Conservation (phyloP, 2,329 filamentous ascomycete genomes). For the Magnaporthales sp. region DNA sequence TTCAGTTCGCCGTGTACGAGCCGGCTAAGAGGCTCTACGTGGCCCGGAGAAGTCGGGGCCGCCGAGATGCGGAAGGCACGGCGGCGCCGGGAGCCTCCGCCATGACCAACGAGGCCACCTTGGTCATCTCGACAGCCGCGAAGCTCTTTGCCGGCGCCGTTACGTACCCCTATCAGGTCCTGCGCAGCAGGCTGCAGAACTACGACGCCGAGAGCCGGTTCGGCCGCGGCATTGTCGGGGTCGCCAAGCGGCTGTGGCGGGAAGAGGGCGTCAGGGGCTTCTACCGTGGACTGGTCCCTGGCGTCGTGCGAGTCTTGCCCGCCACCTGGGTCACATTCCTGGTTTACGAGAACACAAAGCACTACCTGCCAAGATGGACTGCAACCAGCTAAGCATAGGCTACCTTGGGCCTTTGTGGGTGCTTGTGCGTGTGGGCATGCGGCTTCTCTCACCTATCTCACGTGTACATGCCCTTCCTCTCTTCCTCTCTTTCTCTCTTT, state of each 20-base stretch:
- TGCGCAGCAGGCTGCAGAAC: conserved; percentile 80
- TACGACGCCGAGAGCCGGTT: conserved; percentile 74
- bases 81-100: conserved; percentile 16
- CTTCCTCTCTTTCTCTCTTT: not conserved
- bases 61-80: conserved; percentile 3
- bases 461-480: not conserved
- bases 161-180: conserved; percentile 93
- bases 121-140: conserved; percentile 69
- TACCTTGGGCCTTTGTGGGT: not conserved
- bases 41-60: conserved; percentile 24
- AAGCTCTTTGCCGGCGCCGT: conserved; percentile 85
- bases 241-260: conserved; percentile 63
- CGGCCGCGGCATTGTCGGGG: conserved; percentile 60
- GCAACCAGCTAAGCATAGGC: not conserved
- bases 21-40: conserved; percentile 50
- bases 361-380: conserved; percentile 47
- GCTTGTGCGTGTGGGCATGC: not conserved
- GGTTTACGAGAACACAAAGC: conserved; percentile 90
- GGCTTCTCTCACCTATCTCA: not conserved
- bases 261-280: conserved; percentile 78
- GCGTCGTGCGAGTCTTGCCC: conserved; percentile 82
- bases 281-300: conserved; percentile 84
- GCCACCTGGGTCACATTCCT: conserved; percentile 95
- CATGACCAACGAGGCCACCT: conserved; percentile 65
- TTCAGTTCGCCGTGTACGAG: conserved; percentile 96